Percentiles rank a stretch among this genome's conserved stretches.
Evolutionary conservation across 371 early-diverging fungal genomes (phyloP).

Genomic region (Circinella umbellata): DNA sequence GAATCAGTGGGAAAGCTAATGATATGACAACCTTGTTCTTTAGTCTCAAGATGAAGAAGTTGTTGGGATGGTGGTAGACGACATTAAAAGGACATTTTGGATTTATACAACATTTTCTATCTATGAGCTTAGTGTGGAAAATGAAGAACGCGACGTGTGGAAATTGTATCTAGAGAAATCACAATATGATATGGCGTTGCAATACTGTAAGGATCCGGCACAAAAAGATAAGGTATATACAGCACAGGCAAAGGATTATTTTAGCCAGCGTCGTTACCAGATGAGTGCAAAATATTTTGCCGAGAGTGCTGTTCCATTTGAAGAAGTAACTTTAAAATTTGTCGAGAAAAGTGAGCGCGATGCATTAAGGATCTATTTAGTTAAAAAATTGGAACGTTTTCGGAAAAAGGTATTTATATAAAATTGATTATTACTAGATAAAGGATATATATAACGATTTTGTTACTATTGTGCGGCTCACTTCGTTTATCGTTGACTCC

Average conservation of each 20-base stretch:
- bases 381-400: constrained; percentile 67
- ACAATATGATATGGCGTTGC: constrained; percentile 76
- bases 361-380: constrained; percentile 78
- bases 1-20: neutral
- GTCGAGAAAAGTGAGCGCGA: constrained; percentile 73
- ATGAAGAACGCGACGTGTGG: constrained; percentile 96
- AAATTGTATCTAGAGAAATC: constrained; percentile 77
- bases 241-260: constrained; percentile 88
- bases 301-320: constrained; percentile 80
- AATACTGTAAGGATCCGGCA: constrained; percentile 74
- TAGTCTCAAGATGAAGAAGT: constrained; percentile 62
- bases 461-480: neutral
- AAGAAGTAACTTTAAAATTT: constrained; percentile 83
- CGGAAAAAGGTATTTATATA: constrained; percentile 54
- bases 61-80: constrained; percentile 74
- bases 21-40: neutral
- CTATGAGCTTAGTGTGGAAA: constrained; percentile 84
- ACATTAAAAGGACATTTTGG: constrained; percentile 87
- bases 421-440: neutral
- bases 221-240: constrained; percentile 81
- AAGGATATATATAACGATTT: too few relatives aligned
- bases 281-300: constrained; percentile 89
- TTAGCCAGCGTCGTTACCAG: constrained; percentile 70
- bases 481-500: neutral
- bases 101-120: constrained; percentile 78